Conservation (phyloP, 2,329 filamentous ascomycete genomes). For the Akanthomyces uredinophilus region DNA sequence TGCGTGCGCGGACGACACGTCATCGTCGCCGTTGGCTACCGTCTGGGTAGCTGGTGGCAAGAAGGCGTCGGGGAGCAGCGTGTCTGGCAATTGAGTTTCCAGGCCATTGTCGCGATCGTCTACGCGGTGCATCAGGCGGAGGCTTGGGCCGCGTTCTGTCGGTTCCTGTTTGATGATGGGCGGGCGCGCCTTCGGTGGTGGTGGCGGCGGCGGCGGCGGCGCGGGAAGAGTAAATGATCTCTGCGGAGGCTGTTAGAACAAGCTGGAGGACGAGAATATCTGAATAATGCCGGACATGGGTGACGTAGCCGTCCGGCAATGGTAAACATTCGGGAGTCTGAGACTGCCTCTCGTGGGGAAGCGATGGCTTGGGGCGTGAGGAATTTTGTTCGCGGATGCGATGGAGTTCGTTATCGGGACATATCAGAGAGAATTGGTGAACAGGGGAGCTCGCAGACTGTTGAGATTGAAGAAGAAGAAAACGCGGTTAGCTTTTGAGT, state of each 20-base stretch:
- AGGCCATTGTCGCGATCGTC: not conserved
- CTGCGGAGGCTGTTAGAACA: not conserved
- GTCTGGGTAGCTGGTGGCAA: not conserved
- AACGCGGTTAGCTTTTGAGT: not conserved
- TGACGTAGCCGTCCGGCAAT: not conserved
- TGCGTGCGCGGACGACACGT: not conserved
- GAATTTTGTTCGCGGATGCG: not conserved
- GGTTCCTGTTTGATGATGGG: constrained; percentile 1
- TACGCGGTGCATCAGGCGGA: constrained; percentile 1
- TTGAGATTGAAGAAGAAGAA: not conserved
- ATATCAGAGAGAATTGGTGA: not conserved
- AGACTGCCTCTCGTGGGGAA: not conserved
- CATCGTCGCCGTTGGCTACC: not conserved
- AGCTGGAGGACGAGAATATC: not conserved
- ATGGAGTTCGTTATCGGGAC: not conserved
- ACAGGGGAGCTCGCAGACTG: not conserved
- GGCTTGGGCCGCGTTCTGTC: not conserved
- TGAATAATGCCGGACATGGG: not conserved
- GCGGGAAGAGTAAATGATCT: constrained; percentile 5
- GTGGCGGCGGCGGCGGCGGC: not conserved
- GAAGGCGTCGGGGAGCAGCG: constrained; percentile 12
- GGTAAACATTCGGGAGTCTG: constrained; percentile 6
- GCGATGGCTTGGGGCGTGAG: not conserved
- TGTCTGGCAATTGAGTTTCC: constrained; percentile 14
- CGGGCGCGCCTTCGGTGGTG: not conserved